Conservation (phyloP, 2,329 filamentous ascomycete species). For the Pyricularia sp. region DNA sequence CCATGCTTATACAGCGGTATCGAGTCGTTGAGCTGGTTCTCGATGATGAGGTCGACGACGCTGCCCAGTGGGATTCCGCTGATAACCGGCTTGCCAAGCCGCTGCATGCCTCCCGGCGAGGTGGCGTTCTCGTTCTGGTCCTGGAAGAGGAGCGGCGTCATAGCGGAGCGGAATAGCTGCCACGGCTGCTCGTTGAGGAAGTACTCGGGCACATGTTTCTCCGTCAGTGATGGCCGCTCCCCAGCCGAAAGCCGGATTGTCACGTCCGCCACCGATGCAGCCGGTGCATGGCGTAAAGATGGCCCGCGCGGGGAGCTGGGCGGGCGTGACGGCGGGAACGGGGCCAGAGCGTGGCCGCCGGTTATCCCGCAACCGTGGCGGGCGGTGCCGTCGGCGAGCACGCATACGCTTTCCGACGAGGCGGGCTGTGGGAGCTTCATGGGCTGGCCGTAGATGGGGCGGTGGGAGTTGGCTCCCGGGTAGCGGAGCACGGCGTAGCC, state of each 20-base stretch:
- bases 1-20: background rate
- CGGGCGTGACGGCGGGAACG: background rate
- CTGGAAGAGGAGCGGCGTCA: background rate
- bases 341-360: background rate
- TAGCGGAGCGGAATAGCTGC: background rate
- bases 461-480: slow-evolving; percentile 1
- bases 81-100: background rate
- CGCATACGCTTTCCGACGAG: background rate
- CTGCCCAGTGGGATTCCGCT: background rate
- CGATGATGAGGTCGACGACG: background rate
- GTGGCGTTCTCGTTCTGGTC: background rate
- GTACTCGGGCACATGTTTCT: background rate
- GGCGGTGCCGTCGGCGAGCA: background rate
- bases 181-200: background rate
- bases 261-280: background rate
- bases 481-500: slow-evolving; percentile 13
- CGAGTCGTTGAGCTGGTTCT: background rate
- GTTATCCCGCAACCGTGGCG: background rate
- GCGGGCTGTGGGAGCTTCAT: background rate
- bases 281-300: background rate
- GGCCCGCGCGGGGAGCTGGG: background rate
- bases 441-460: background rate
- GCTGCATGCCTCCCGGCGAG: no score
- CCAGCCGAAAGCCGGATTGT: background rate
- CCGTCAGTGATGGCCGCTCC: background rate